Percentiles rank a stretch among this genome's conserved stretches.
Conservation (phyloP, 73 alveolate species). For the Blepharisma stoltei region DNA sequence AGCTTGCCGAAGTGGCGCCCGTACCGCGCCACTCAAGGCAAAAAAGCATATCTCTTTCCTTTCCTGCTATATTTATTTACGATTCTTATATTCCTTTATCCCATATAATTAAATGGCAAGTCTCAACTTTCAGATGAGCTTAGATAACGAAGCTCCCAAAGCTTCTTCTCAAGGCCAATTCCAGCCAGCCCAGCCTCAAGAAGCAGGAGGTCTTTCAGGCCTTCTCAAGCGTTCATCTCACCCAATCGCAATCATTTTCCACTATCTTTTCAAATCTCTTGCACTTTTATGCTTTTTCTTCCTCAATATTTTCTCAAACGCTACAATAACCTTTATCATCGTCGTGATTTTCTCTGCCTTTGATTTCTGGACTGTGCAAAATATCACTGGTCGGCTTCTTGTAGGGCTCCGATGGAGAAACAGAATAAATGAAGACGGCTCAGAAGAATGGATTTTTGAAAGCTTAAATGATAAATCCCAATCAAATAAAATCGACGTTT, state of each 20-base stretch:
- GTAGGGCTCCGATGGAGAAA: conserved; percentile 89
- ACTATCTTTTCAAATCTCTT: conserved; percentile 38
- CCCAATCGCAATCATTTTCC: conserved; percentile 53
- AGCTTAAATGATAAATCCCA: conserved; percentile 33
- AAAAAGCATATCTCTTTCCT: too few species aligned
- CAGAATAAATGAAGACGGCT: conserved; percentile 78
- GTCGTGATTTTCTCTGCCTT: conserved; percentile 39
- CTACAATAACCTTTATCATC: conserved; percentile 40
- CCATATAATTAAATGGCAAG: too few species aligned
- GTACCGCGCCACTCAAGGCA: too few species aligned
- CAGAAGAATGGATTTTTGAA: conserved; percentile 88
- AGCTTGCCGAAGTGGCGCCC: too few species aligned
- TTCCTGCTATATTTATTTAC: too few species aligned
- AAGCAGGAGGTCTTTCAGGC: neutral
- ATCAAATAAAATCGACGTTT: conserved; percentile 38
- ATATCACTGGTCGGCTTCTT: conserved; percentile 70
- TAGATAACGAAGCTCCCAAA: too few species aligned
- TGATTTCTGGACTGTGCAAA: conserved; percentile 81
- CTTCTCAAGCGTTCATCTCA: conserved; percentile 34
- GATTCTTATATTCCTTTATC: too few species aligned
- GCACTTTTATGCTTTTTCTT: conserved; percentile 41
- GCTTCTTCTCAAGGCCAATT: too few species aligned
- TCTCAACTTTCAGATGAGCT: too few species aligned
- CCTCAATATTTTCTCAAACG: conserved; percentile 38
- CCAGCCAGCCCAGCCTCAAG: neutral